Conservation (phyloP, 495 filamentous ascomycete species). For the Entonaema liquescens region DNA sequence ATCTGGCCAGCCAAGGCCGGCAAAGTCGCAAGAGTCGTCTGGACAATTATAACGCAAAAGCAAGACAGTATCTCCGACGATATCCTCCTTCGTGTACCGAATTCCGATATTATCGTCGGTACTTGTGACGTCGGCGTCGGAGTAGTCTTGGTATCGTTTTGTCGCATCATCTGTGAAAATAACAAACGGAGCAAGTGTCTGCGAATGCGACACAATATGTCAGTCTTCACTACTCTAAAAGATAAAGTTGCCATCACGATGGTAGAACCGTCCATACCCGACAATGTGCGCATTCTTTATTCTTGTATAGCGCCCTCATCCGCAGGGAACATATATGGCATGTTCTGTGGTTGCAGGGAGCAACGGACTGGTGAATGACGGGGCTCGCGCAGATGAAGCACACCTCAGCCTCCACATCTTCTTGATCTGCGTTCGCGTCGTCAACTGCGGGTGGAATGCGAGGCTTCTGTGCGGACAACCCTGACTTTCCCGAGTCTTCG, state of each 20-base stretch:
- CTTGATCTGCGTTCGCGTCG: slow-evolving; percentile 33
- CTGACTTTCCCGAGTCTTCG: slow-evolving; percentile 2
- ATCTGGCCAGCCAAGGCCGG: slow-evolving; percentile 91
- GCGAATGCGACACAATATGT: slow-evolving; percentile 22
- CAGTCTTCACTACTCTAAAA: slow-evolving; percentile 23
- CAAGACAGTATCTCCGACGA: slow-evolving; percentile 85
- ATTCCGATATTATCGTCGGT: slow-evolving; percentile 88
- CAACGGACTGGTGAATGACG: slow-evolving; percentile 82
- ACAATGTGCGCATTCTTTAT: slow-evolving; percentile 92
- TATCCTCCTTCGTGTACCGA: slow-evolving; percentile 83
- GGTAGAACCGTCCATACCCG: slow-evolving; percentile 66
- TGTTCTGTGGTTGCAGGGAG: slow-evolving; percentile 93
- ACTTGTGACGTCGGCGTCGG: slow-evolving; percentile 71
- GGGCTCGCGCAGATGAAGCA: slow-evolving; percentile 97
- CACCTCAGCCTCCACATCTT: slow-evolving; percentile 76
- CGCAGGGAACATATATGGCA: slow-evolving; percentile 95
- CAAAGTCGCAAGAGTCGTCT: slow-evolving; percentile 82
- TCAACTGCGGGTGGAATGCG: slow-evolving; percentile 6
- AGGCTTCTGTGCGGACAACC: slow-evolving; percentile 4
- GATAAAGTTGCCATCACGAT: neutral
- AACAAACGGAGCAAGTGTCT: slow-evolving; percentile 84
- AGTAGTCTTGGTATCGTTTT: slow-evolving; percentile 87
- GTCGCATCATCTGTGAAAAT: slow-evolving; percentile 86
- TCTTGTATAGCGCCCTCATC: slow-evolving; percentile 92
- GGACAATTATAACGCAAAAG: slow-evolving; percentile 97